Base-by-base conservation (phyloP, 2,329 filamentous ascomycete genomes). In the Proliferodiscus dingleyae region DNA sequence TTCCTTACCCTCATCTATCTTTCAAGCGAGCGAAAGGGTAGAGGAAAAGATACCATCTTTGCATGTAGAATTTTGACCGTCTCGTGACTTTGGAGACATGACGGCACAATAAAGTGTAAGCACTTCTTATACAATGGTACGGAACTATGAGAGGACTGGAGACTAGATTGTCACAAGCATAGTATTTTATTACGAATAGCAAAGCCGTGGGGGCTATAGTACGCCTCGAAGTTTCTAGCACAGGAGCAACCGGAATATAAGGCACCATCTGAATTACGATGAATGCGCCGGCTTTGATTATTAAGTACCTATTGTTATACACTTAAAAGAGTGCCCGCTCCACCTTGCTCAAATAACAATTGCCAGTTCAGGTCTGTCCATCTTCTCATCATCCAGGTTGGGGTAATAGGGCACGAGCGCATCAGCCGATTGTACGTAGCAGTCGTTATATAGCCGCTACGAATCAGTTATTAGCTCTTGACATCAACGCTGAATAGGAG, bases 351-450 rank as follows among this genome's bases (percentile, higher is more conserved):
- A 95, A 65, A 95, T 72, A 58, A 95, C 78, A 66, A 95, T 91
- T 8, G 81, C 82, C 66, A 96, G 66, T 69, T 96, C 90, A 33
- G 85, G 80, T 61, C 90, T 76, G 59, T 87, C 82, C 60, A 91
- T 71, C 47, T 81, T 81, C 54, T 93, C 87, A 51, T 93, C 88
- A 45, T 87, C 85, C 53, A 96, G 68, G 54, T 85, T 85, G 1
- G 91, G 93, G 64, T 96, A 98, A 62, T 95, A 96, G 2, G 93
- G 94, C 45, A 98, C 87, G 82, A 98, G 94, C 22, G 89, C 81
- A 67, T 98, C 93, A 15, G 91, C 91, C 24, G 79, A 83, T 63
- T 95, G 88, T 38, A 97, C 91, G 64, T 98, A 98, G 3, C 90
- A 89, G 66, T 96, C 89, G 61, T 98, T 98, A 71, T 96, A 96